A percentile compares a stretch with the other conserved stretches of the same genome.
phyloP scores from a whole-genome alignment of 331 rosid species.

The Acacia concinna region DNA sequence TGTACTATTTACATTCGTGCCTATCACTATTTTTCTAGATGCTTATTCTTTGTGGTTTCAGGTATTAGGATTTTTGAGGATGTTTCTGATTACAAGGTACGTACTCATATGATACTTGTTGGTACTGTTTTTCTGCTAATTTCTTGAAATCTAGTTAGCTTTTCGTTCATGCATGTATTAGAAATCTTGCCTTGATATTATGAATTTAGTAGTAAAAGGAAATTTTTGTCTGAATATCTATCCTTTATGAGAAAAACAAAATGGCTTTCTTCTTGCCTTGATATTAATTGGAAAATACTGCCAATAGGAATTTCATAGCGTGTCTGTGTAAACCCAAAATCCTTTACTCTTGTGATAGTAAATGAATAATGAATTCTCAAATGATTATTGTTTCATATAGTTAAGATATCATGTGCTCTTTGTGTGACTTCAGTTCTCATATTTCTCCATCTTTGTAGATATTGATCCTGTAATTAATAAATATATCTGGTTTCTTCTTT shows the following conservation, averaged over 20 bases:
- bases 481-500: constrained; percentile 23
- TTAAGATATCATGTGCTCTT: not conserved
- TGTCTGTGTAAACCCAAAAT: not conserved
- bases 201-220: too few relatives aligned
- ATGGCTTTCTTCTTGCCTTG: too few relatives aligned
- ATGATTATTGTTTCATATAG: not conserved
- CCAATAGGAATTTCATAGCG: not conserved
- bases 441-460: not conserved
- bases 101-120: constrained; percentile 8
- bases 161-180: constrained; percentile 7
- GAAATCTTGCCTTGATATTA: too few relatives aligned
- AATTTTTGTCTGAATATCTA: too few relatives aligned
- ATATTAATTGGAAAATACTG: not conserved
- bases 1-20: constrained; percentile 12
- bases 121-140: constrained; percentile 16
- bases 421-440: not conserved
- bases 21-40: constrained; percentile 30
- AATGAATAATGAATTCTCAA: not conserved
- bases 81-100: constrained; percentile 75
- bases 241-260: too few relatives aligned
- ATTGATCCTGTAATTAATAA: not conserved
- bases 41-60: constrained; percentile 49
- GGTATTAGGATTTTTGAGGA: constrained; percentile 95
- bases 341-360: not conserved
- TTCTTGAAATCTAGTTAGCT: constrained; percentile 35